Conservation (phyloP, 371 early-diverging fungal genomes). For the Nematocida sp. region DNA sequence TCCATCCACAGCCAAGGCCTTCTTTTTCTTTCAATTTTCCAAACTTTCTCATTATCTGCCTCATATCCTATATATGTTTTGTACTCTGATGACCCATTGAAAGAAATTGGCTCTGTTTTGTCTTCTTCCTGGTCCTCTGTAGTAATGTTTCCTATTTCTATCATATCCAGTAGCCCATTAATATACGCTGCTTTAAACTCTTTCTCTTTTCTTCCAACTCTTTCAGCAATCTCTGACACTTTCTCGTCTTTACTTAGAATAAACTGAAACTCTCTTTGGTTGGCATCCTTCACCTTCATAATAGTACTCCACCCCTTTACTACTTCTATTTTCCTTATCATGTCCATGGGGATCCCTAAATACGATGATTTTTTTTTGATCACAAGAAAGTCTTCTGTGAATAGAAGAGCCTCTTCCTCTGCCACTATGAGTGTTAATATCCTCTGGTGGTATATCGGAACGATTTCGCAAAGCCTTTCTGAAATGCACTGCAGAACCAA, state of each 20-base stretch:
- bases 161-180: slow-evolving; percentile 31
- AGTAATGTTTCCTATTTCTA: slow-evolving; percentile 5
- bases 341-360: slow-evolving; percentile 26
- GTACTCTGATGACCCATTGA: slow-evolving; percentile 27
- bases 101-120: neutral
- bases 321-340: slow-evolving; percentile 41
- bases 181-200: slow-evolving; percentile 40
- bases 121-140: neutral
- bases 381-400: slow-evolving; percentile 43
- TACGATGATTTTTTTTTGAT: slow-evolving; percentile 3
- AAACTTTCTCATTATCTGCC: neutral
- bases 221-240: neutral
- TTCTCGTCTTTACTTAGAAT: neutral
- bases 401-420: neutral
- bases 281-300: slow-evolving; percentile 20
- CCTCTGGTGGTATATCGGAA: slow-evolving; percentile 46
- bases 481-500: slow-evolving; percentile 9
- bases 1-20: slow-evolving; percentile 44
- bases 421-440: neutral
- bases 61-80: slow-evolving; percentile 12
- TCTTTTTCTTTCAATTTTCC: neutral
- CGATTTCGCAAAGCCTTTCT: slow-evolving; percentile 16
- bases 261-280: slow-evolving; percentile 25
- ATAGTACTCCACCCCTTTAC: neutral
- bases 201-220: neutral